These are phyloP conservation scores for Backusella westeae DNA, from an alignment of 192 early-diverging fungal genomes.

Conservation along the genomic window DNA sequence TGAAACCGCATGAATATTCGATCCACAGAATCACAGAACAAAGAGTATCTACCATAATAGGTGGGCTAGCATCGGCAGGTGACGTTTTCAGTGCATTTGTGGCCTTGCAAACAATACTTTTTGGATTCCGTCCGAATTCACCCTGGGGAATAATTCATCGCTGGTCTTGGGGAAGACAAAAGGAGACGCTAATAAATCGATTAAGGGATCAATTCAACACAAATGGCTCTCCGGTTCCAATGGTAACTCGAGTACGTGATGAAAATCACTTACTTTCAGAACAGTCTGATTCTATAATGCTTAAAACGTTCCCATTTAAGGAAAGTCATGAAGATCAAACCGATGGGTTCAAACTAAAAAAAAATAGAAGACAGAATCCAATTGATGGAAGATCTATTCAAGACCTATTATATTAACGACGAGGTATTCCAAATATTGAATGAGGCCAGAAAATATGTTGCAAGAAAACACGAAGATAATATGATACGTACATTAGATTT, in stretches of 20 bases:
- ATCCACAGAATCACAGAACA: neutral
- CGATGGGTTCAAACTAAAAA: too few relatives aligned
- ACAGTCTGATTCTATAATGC: too few relatives aligned
- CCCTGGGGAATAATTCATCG: neutral
- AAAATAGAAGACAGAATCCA: too few relatives aligned
- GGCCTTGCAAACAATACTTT: constrained; percentile 7
- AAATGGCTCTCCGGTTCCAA: neutral
- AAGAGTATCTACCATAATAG: neutral
- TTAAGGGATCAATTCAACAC: constrained; percentile 7
- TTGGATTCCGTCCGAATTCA: constrained; percentile 17
- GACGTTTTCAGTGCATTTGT: constrained; percentile 4
- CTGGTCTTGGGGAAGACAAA: constrained; percentile 15
- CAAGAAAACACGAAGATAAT: too few relatives aligned
- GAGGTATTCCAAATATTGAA: too few relatives aligned
- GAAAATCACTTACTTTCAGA: neutral
- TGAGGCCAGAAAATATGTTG: too few relatives aligned
- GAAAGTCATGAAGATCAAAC: too few relatives aligned
- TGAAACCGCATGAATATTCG: neutral
- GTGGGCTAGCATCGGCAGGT: constrained; percentile 9
- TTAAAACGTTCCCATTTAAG: neutral
- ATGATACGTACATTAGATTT: too few relatives aligned
- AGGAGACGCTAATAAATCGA: neutral
- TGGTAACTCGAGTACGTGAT: constrained; percentile 2
- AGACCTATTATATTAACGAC: too few relatives aligned
- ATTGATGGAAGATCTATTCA: too few relatives aligned